Percentiles rank a stretch among this genome's conserved stretches.
Conservation (phyloP, 768 basidiomycete genomes). For the Rhodocollybia butyracea region DNA sequence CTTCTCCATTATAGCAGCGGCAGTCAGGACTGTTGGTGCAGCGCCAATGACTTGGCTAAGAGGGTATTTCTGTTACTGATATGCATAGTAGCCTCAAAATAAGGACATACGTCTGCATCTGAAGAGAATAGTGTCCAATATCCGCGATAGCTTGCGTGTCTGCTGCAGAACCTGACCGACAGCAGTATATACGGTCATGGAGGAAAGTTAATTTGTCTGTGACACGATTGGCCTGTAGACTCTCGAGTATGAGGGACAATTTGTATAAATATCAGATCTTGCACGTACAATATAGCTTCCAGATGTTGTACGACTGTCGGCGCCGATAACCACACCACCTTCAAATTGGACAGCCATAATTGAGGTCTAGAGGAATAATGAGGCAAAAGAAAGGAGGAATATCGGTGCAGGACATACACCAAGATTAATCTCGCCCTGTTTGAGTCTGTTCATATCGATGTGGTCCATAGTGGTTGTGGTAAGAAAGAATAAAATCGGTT, state of each 20-base stretch:
- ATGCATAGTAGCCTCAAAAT: background rate
- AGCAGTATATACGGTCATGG: constrained; percentile 98
- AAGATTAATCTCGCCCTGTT: constrained; percentile 94
- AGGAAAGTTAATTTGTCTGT: constrained; percentile 97
- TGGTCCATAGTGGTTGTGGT: constrained; percentile 44
- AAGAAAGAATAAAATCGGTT: constrained; percentile 22
- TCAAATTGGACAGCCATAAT: constrained; percentile 99
- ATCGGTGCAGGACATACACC: constrained; percentile 57
- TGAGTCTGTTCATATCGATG: constrained; percentile 85
- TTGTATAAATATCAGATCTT: background rate
- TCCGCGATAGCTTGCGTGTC: constrained; percentile 98
- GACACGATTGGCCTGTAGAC: constrained; percentile 84
- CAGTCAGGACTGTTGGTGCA: constrained; percentile 75
- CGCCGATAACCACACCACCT: constrained; percentile 92
- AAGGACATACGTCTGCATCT: constrained; percentile 62
- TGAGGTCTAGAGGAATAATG: constrained; percentile 66
- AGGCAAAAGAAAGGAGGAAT: background rate
- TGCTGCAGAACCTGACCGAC: constrained; percentile 96
- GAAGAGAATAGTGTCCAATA: constrained; percentile 77
- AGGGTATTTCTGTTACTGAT: background rate
- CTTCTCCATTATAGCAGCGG: constrained; percentile 81
- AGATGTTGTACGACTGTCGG: constrained; percentile 95
- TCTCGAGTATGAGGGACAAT: constrained; percentile 6
- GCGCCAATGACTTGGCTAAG: constrained; percentile 54
- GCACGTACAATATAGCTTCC: constrained; percentile 88